A percentile compares a stretch with the other conserved stretches of the same genome.
Conservation (phyloP, 73 alveolate species). For the Paramecium primaurelia region DNA sequence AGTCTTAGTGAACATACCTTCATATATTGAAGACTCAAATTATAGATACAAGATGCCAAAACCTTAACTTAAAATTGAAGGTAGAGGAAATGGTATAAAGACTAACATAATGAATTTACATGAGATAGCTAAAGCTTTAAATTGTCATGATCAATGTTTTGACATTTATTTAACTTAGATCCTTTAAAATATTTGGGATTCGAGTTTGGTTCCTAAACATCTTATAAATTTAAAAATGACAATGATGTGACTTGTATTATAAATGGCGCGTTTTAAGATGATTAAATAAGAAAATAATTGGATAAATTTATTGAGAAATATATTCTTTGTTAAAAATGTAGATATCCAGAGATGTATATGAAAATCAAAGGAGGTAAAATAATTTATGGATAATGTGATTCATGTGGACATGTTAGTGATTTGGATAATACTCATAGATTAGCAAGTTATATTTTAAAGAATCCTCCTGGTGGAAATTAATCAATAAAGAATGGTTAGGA, state of each 20-base stretch:
- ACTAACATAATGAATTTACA: conserved; percentile 79
- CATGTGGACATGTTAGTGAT: conserved; percentile 77
- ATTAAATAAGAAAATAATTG: conserved; percentile 62
- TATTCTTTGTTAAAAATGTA: conserved; percentile 81
- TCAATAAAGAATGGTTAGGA: conserved; percentile 53
- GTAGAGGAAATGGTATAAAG: conserved; percentile 88
- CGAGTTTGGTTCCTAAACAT: conserved; percentile 64
- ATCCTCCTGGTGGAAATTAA: conserved; percentile 52
- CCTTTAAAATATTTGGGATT: conserved; percentile 68
- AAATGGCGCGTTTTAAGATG: conserved; percentile 70
- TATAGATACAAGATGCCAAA: conserved; percentile 91
- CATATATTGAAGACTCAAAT: conserved; percentile 82
- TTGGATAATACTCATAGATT: conserved; percentile 80
- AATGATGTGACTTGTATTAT: conserved; percentile 64
- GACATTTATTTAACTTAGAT: conserved; percentile 14
- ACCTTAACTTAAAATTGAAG: conserved; percentile 74
- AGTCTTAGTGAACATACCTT: conserved; percentile 74
- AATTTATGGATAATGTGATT: conserved; percentile 74
- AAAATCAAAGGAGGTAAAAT: conserved; percentile 58
- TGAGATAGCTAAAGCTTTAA: conserved; percentile 81
- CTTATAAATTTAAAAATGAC: conserved; percentile 59
- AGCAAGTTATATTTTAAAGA: conserved; percentile 71
- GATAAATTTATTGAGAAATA: conserved; percentile 86
- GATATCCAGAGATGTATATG: conserved; percentile 80
- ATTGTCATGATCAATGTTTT: conserved; percentile 79